These are phyloP conservation scores for Trichoderma afroharzianum DNA, from an alignment of 2,329 filamentous ascomycete genomes.

Conservation along the genomic window DNA sequence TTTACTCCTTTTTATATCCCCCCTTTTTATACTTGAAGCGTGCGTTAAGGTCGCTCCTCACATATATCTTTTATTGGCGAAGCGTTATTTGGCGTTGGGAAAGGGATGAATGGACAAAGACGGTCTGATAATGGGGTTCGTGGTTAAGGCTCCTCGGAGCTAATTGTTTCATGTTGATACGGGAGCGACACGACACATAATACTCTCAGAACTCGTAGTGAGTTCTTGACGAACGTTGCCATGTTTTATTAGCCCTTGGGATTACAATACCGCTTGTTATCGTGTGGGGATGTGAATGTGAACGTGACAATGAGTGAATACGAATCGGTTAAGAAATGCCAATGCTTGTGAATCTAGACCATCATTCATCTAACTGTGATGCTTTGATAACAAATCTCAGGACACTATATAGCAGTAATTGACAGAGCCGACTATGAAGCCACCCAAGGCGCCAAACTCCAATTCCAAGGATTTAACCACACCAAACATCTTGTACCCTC, in stretches of 20 bases:
- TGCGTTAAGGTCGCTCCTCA: not conserved
- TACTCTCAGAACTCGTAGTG: not conserved
- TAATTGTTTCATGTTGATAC: not conserved
- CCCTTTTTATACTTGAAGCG: not conserved
- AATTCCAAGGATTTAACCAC: constrained; percentile 20
- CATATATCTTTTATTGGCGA: not conserved
- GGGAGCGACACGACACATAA: constrained; percentile 3
- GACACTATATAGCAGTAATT: constrained; percentile 15
- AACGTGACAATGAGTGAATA: not conserved
- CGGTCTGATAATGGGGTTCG: not conserved
- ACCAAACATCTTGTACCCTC: not conserved
- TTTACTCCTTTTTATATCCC: not conserved
- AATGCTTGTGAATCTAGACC: not conserved
- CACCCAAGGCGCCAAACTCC: constrained; percentile 34
- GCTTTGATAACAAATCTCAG: not conserved
- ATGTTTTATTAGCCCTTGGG: not conserved
- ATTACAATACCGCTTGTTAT: not conserved
- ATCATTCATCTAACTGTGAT: constrained; percentile 1
- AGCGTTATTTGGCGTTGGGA: constrained; percentile 3
- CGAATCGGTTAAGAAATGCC: not conserved
- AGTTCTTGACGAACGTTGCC: not conserved
- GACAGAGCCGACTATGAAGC: constrained; percentile 20
- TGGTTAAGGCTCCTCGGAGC: not conserved
- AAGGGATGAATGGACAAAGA: not conserved
- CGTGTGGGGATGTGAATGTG: not conserved